Evolutionary conservation across 2,329 filamentous ascomycete genomes (phyloP).

Genomic region (Ophiostoma sp.): DNA sequence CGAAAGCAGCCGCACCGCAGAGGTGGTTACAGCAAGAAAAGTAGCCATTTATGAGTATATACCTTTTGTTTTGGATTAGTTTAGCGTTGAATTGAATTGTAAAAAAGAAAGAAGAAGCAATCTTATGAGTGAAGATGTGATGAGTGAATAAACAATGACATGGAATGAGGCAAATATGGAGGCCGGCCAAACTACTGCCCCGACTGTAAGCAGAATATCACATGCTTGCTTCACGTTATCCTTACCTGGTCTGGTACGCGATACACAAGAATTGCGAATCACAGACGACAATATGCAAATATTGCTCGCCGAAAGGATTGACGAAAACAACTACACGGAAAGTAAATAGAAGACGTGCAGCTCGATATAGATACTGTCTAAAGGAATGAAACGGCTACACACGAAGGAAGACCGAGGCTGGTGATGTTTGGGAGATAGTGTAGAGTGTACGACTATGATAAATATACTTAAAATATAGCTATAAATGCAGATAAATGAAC

Average conservation of each 20-base stretch:
- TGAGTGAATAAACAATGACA: neutral
- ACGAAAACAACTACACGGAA: too few relatives aligned
- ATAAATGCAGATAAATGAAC: neutral
- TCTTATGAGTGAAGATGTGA: neutral
- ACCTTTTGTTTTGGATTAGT: conserved; percentile 13
- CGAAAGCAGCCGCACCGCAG: neutral
- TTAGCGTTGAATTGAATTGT: neutral
- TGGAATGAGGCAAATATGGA: too few relatives aligned
- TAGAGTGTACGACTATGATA: neutral
- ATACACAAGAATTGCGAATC: too few relatives aligned
- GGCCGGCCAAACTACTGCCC: neutral
- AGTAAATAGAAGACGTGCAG: neutral
- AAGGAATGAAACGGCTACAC: neutral
- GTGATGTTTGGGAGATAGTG: neutral
- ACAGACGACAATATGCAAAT: neutral
- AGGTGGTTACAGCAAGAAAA: conserved; percentile 3
- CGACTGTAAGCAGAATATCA: neutral
- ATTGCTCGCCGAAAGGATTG: neutral
- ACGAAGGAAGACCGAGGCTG: neutral
- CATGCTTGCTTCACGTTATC: too few relatives aligned
- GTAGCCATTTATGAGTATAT: conserved; percentile 14
- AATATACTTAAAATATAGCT: too few relatives aligned
- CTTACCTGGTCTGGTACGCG: too few relatives aligned
- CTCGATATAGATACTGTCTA: neutral
- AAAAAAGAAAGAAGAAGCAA: neutral